Percentiles rank a stretch among this genome's conserved stretches.
phyloP scores from a whole-genome alignment of 2,329 filamentous ascomycete species.

The Aspergillus vadensis region DNA sequence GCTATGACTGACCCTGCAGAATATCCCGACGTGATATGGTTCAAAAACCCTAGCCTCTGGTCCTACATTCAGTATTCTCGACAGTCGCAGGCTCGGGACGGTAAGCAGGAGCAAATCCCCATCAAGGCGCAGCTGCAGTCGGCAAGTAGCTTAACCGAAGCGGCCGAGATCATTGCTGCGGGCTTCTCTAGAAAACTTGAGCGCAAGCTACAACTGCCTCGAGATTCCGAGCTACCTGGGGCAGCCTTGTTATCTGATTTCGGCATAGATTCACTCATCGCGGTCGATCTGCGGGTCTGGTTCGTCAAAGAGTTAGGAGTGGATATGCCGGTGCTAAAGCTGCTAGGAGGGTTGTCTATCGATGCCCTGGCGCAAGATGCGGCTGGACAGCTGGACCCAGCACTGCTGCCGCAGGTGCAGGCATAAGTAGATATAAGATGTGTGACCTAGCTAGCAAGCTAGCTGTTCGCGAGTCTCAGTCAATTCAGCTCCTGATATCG shows the following conservation, averaged over 20 bases:
- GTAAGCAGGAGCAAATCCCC: background rate
- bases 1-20: constrained; percentile 5
- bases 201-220: constrained; percentile 5
- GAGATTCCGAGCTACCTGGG: background rate
- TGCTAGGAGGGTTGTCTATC: constrained; percentile 42
- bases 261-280: constrained; percentile 43
- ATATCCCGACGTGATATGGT: constrained; percentile 36
- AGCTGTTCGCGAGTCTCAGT: too few species aligned
- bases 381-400: background rate
- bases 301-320: constrained; percentile 50
- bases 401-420: background rate
- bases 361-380: constrained; percentile 1
- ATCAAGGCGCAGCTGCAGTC: constrained; percentile 2
- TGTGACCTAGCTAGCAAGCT: too few species aligned
- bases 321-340: constrained; percentile 52
- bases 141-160: background rate
- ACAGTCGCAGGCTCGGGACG: background rate
- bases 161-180: constrained; percentile 6
- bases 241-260: constrained; percentile 29
- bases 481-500: too few species aligned
- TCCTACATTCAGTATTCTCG: constrained; percentile 28
- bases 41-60: constrained; percentile 48
- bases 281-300: constrained; percentile 50
- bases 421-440: background rate
- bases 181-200: constrained; percentile 8